Evolutionary conservation across 2,329 filamentous ascomycete genomes (phyloP).

Genomic region (Fusarium transvaalense): DNA sequence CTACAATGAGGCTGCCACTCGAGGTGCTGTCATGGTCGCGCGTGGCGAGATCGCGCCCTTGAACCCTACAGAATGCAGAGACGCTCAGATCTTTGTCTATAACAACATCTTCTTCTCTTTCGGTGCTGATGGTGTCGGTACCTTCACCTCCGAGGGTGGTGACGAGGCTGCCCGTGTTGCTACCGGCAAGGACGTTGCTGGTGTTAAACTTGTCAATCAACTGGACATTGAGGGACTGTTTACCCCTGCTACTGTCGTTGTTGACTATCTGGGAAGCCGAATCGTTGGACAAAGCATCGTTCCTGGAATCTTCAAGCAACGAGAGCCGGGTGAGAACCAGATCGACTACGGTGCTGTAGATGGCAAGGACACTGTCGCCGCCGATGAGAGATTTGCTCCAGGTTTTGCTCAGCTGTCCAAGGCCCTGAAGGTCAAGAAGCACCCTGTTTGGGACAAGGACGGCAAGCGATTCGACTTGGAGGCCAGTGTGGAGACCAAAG

Average conservation of each 20-base stretch:
- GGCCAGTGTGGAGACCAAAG: conserved; percentile 97
- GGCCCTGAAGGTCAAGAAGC: conserved; percentile 90
- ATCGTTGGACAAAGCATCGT: conserved; percentile 98
- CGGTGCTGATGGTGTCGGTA: conserved; percentile 95
- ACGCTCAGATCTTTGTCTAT: conserved; percentile 99
- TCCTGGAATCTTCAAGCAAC: conserved; percentile 98
- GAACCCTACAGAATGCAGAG: conserved; percentile 91
- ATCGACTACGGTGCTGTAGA: conserved; percentile 99
- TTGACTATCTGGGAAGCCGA: conserved; percentile 97
- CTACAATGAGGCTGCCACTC: conserved; percentile 94
- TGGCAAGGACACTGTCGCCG: conserved; percentile 93
- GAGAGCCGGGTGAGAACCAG: conserved; percentile 96
- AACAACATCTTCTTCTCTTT: conserved; percentile 99
- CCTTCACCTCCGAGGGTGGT: conserved; percentile 94
- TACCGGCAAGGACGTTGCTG: conserved; percentile 95
- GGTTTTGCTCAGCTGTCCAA: conserved; percentile 93
- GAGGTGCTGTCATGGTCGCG: conserved; percentile 91
- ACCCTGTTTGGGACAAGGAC: conserved; percentile 98
- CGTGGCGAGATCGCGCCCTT: conserved; percentile 91
- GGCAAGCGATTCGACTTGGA: conserved; percentile 90
- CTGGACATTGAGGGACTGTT: conserved; percentile 95
- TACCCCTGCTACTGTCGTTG: conserved; percentile 94
- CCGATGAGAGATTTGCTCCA: conserved; percentile 85
- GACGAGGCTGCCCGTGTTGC: conserved; percentile 96
- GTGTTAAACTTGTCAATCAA: conserved; percentile 95